These are phyloP conservation scores for Globisporangium nagaii DNA, from an alignment of 352 stramenopile species.

Conservation along the genomic window DNA sequence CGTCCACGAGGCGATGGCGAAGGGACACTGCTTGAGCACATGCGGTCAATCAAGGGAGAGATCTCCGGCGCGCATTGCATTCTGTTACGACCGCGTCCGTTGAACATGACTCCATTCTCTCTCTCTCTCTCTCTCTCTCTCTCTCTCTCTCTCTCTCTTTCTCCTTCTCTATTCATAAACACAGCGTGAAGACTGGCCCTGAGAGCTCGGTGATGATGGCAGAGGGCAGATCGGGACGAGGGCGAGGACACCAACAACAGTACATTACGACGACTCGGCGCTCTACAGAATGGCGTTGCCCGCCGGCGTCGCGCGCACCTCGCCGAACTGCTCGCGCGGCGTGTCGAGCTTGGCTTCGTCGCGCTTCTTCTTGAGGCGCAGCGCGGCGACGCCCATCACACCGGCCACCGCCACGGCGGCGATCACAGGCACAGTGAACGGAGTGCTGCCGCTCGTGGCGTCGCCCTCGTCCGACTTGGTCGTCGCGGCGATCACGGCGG, in stretches of 20 bases:
- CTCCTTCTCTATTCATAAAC: neutral
- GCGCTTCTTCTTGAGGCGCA: slow-evolving; percentile 7
- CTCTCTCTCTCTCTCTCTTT: neutral
- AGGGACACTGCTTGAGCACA: too few relatives aligned
- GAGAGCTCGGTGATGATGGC: too few relatives aligned
- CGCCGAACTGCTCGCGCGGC: slow-evolving; percentile 4
- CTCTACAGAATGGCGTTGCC: slow-evolving; percentile 2
- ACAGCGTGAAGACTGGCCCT: neutral
- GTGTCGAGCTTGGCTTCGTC: slow-evolving; percentile 6
- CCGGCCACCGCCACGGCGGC: neutral
- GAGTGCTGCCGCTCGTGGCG: neutral
- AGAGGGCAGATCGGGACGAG: neutral
- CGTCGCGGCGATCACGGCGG: neutral
- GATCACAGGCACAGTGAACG: neutral
- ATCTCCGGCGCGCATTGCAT: too few relatives aligned
- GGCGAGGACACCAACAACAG: neutral
- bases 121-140: neutral
- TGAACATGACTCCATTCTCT: too few relatives aligned
- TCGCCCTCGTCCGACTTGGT: neutral
- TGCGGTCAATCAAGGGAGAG: too few relatives aligned
- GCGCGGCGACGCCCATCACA: neutral
- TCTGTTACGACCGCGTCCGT: too few relatives aligned
- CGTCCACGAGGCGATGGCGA: too few relatives aligned
- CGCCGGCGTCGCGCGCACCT: slow-evolving; percentile 2
- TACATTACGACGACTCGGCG: neutral